These are phyloP conservation scores for Akebia trifoliata DNA, from an alignment of 164 flowering plant genomes.

Conservation along the genomic window DNA sequence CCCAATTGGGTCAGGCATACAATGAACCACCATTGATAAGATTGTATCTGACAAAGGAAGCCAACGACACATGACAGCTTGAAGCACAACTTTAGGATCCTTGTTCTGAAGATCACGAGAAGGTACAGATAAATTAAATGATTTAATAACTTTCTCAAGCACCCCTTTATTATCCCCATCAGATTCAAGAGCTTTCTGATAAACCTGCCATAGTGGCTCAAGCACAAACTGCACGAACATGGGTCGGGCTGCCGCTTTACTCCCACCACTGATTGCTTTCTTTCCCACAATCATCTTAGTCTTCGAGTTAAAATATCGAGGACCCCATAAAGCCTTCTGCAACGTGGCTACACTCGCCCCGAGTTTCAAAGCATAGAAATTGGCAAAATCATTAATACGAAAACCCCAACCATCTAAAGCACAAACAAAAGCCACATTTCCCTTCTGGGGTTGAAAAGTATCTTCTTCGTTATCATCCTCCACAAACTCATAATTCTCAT, in stretches of 20 bases:
- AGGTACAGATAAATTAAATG: conserved; percentile 59
- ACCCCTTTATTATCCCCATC: conserved; percentile 59
- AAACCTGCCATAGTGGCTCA: conserved; percentile 87
- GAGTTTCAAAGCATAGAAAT: conserved; percentile 66
- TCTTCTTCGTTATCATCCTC: conserved; percentile 94
- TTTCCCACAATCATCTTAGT: conserved; percentile 82
- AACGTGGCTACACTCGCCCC: conserved; percentile 54
- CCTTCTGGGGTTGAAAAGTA: conserved; percentile 86
- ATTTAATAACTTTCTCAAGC: conserved; percentile 63
- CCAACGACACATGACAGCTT: conserved; percentile 87
- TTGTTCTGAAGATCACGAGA: conserved; percentile 79
- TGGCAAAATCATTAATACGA: conserved; percentile 57
- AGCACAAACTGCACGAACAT: conserved; percentile 92
- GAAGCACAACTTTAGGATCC: conserved; percentile 76
- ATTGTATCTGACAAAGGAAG: conserved; percentile 79
- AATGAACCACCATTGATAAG: conserved; percentile 72
- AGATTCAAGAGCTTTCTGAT: conserved; percentile 51
- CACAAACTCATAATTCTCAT: conserved; percentile 43
- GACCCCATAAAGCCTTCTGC: conserved; percentile 81
- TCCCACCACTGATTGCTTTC: conserved; percentile 48
- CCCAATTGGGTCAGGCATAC: conserved; percentile 72
- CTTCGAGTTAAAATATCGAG: conserved; percentile 55
- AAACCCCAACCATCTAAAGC: conserved; percentile 98
- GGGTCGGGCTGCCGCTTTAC: conserved; percentile 55
- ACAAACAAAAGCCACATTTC: conserved; percentile 88